phyloP scores from a whole-genome alignment of 2,329 filamentous ascomycete genomes.

The Aspergillus brunneoviolaceus region DNA sequence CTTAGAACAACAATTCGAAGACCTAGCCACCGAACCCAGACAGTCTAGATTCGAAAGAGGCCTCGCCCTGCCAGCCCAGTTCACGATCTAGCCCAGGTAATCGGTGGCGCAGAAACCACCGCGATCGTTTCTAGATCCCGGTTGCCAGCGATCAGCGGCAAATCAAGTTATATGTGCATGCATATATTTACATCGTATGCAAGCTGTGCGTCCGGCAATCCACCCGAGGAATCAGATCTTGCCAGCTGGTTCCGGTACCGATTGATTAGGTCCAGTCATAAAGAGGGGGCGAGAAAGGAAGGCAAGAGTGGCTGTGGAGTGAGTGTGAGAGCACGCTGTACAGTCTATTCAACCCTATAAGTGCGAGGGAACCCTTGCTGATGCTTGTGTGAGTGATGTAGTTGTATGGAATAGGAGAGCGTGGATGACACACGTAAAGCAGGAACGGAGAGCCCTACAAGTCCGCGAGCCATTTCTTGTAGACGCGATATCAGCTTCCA shows the following conservation, averaged over 20 bases:
- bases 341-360: neutral
- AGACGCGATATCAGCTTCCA: slow-evolving; percentile 45
- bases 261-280: neutral
- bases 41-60: neutral
- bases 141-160: neutral
- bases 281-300: neutral
- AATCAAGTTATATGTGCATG: slow-evolving; percentile 7
- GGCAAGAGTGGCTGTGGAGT: neutral
- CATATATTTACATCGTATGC: neutral
- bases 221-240: slow-evolving; percentile 11
- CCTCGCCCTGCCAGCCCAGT: neutral
- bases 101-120: neutral
- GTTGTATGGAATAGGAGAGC: neutral
- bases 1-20: neutral
- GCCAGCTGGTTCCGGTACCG: slow-evolving; percentile 11
- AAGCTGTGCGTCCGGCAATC: neutral
- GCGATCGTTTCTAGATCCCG: neutral
- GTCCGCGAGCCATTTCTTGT: no score
- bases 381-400: neutral
- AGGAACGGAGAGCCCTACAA: neutral
- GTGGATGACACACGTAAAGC: neutral
- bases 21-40: neutral
- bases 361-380: neutral
- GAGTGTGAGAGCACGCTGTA: neutral
- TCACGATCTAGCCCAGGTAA: neutral